phyloP scores from a whole-genome alignment of 768 basidiomycete genomes.

The Lentinula raphanica region DNA sequence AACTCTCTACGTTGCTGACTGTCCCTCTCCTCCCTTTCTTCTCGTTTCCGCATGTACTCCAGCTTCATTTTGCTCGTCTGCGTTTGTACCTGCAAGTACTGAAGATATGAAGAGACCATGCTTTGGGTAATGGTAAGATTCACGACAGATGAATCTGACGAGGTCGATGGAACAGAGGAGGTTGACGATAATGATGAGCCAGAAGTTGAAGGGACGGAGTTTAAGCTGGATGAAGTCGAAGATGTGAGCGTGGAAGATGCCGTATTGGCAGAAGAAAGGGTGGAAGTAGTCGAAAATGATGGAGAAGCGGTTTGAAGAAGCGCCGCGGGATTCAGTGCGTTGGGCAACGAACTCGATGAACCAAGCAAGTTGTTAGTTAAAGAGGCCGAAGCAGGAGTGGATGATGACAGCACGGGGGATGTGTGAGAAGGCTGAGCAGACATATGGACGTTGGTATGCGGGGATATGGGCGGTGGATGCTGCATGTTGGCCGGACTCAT shows the following conservation, averaged over 20 bases:
- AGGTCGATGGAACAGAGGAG: slow-evolving; percentile 12
- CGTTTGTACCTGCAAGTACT: slow-evolving; percentile 60
- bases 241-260: slow-evolving; percentile 15
- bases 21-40: slow-evolving; percentile 66
- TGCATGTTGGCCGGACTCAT: slow-evolving; percentile 2
- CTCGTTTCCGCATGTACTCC: slow-evolving; percentile 60
- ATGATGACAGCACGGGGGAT: background rate
- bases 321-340: slow-evolving; percentile 1
- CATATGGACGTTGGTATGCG: slow-evolving; percentile 2
- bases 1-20: slow-evolving; percentile 44
- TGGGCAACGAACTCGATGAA: background rate
- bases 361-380: background rate
- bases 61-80: slow-evolving; percentile 68
- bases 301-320: background rate
- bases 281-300: slow-evolving; percentile 10
- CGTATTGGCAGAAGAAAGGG: slow-evolving; percentile 14
- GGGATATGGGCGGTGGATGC: slow-evolving; percentile 1
- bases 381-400: slow-evolving; percentile 10
- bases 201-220: background rate
- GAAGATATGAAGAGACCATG: slow-evolving; percentile 51
- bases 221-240: slow-evolving; percentile 11
- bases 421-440: slow-evolving; percentile 1
- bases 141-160: slow-evolving; percentile 35
- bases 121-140: slow-evolving; percentile 52
- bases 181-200: background rate